Base-by-base conservation (phyloP, 1,284 basidiomycete genomes). In the Tilletia setariae region DNA sequence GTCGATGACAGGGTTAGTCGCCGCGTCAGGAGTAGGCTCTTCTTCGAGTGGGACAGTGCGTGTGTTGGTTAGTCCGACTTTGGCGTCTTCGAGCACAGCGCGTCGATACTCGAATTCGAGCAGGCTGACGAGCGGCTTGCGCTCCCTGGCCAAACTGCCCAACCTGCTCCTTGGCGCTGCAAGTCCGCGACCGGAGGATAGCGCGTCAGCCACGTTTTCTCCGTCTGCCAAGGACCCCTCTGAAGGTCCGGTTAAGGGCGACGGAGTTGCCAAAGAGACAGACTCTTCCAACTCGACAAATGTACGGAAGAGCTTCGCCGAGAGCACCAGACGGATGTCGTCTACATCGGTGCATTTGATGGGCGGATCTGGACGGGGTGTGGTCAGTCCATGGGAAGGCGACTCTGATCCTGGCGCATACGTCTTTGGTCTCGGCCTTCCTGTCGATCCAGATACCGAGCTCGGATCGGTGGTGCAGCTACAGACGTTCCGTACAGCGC, bases 401-500 rank as follows among this genome's bases (percentile, higher is more conserved):
- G 56, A 61, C 21, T 61, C 56, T 15, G 56, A 61, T 30, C 56
- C 56, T 3, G 56, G 56, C 9, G 56, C 56, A 7, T 61, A 61
- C 32, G 56, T 61, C 25, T 61, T 61, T 61, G 56, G 56, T 8
- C 56, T 61, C 32, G 56, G 80, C 32, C 67, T 74, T 43, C 78
- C 77, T 1, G 76, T 81, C 64, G 80, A 81, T 28, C 80, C 80
- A 0, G 80, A 81, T 46, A 72, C 74, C 16, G 80, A 81, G 71
- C 70, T 79, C 1, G 74, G 71, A 0, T 79, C 80, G 0, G 78
- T 80, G 1, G 78, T 79, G 15, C 80, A 81, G 47, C 67, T 80
- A 28, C 79, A 81, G 64, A 74, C 76, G 0, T 81, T 81, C 68
- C 73, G 79, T 11, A 61, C 65, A 1, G 56, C 30, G 13, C 56